These are phyloP conservation scores for Phytophthora foliorum DNA, from an alignment of 352 stramenopile species.

Conservation along the genomic window DNA sequence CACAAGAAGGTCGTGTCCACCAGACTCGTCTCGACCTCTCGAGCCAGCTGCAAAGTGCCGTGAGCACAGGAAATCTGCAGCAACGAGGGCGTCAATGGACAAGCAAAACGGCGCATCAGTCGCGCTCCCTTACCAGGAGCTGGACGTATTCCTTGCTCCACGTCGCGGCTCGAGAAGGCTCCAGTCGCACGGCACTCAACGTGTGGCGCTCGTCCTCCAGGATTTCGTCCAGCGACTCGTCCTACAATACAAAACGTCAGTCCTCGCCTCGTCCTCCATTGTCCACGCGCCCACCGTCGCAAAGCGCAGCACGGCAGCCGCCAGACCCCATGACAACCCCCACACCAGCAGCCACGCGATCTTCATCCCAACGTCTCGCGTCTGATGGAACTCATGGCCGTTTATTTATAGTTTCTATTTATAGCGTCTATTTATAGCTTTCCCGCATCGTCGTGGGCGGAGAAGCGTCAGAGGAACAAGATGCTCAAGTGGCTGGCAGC, in stretches of 20 bases:
- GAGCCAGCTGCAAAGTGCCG: constrained; percentile 32
- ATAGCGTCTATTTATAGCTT: constrained; percentile 41
- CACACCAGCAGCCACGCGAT: constrained; percentile 27
- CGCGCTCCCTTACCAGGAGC: constrained; percentile 19
- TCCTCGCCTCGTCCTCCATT: not conserved
- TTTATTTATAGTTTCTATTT: not conserved
- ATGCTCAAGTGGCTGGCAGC: not conserved
- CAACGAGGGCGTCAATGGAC: not conserved
- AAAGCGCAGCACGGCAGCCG: constrained; percentile 20
- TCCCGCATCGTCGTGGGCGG: no score
- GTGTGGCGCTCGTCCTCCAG: constrained; percentile 24
- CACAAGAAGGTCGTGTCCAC: constrained; percentile 36
- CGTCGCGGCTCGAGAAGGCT: constrained; percentile 14
- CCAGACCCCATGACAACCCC: constrained; percentile 5
- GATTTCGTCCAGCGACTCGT: constrained; percentile 32
- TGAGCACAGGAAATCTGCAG: constrained; percentile 35
- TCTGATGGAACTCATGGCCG: not conserved
- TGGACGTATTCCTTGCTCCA: constrained; percentile 23
- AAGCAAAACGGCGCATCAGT: not conserved
- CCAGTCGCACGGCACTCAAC: constrained; percentile 15
- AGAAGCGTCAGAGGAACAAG: no score
- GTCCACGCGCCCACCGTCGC: constrained; percentile 16
- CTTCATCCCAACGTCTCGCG: no score
- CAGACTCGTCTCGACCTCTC: constrained; percentile 14
- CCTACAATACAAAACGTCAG: constrained; percentile 18